Evolutionary conservation across 805 yeast genomes (phyloP).

Genomic region (Myxozyma neotropica): DNA sequence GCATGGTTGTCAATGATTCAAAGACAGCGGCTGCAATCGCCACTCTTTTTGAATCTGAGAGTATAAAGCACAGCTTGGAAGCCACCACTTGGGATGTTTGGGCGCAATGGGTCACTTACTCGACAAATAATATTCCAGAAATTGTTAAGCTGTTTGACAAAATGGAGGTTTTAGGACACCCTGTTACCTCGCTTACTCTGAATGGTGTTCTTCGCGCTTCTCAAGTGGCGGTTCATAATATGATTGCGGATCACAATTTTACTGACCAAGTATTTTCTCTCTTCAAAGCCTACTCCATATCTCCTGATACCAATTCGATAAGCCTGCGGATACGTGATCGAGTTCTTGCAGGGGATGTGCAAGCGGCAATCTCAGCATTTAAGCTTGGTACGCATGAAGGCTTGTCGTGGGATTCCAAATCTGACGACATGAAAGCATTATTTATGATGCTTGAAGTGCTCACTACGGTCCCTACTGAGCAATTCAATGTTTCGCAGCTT

Average conservation of each 20-base stretch:
- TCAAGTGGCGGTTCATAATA: slow-evolving; percentile 11
- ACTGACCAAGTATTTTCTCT: slow-evolving; percentile 17
- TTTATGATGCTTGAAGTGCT: slow-evolving; percentile 32
- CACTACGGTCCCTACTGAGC: neutral
- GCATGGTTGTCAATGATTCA: slow-evolving; percentile 14
- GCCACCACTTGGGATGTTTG: slow-evolving; percentile 45
- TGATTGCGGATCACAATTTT: slow-evolving; percentile 3
- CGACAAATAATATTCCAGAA: slow-evolving; percentile 21
- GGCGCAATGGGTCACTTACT: slow-evolving; percentile 43
- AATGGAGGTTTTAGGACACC: slow-evolving; percentile 32
- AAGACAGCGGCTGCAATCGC: slow-evolving; percentile 6
- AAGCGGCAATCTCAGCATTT: slow-evolving; percentile 26
- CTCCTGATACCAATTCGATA: slow-evolving; percentile 19
- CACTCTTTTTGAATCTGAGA: slow-evolving; percentile 3
- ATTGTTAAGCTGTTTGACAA: slow-evolving; percentile 24
- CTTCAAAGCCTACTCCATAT: slow-evolving; percentile 2
- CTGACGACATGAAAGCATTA: slow-evolving; percentile 34
- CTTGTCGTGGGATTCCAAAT: slow-evolving; percentile 33
- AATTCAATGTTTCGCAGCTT: slow-evolving; percentile 25
- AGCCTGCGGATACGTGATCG: slow-evolving; percentile 34
- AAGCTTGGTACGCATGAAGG: slow-evolving; percentile 29
- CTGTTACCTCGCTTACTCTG: slow-evolving; percentile 34
- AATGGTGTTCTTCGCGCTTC: slow-evolving; percentile 29
- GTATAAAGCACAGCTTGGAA: slow-evolving; percentile 23
- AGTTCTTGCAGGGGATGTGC: slow-evolving; percentile 19